phyloP scores from a whole-genome alignment of 164 flowering plant species.

The Santalum album region DNA sequence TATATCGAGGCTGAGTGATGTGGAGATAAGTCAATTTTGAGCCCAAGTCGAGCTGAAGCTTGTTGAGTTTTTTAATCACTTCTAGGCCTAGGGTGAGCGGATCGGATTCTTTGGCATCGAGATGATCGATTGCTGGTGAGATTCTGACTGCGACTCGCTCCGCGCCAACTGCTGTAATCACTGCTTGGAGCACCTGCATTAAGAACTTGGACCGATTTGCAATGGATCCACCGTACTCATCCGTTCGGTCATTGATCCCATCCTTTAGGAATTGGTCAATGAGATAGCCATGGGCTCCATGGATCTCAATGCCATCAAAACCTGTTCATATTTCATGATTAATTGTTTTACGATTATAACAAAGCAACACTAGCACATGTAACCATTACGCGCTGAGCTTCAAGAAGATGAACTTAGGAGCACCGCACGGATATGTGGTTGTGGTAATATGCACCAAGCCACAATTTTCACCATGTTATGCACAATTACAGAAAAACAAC shows the following conservation, averaged over 20 bases:
- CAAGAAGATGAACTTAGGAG: too few relatives aligned
- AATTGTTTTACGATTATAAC: background rate
- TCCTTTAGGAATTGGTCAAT: conserved; percentile 65
- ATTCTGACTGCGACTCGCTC: conserved; percentile 47
- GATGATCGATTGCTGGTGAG: conserved; percentile 62
- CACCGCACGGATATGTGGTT: too few relatives aligned
- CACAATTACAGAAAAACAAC: too few relatives aligned
- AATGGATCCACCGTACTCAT: conserved; percentile 55
- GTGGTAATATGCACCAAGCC: too few relatives aligned
- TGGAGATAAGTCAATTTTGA: conserved; percentile 20
- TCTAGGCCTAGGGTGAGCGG: conserved; percentile 49
- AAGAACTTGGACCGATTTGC: conserved; percentile 47
- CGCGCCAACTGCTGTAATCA: conserved; percentile 35
- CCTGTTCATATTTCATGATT: conserved; percentile 20
- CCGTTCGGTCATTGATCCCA: conserved; percentile 55
- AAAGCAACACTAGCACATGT: too few relatives aligned
- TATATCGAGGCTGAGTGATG: conserved; percentile 56
- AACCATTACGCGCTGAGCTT: too few relatives aligned
- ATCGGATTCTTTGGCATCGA: conserved; percentile 55
- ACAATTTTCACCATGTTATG: too few relatives aligned
- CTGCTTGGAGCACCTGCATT: conserved; percentile 32
- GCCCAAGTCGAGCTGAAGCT: conserved; percentile 26
- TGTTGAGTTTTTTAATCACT: conserved; percentile 42
- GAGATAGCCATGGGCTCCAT: conserved; percentile 59
- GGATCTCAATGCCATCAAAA: conserved; percentile 64